phyloP scores from a whole-genome alignment of 305 asterid genomes.

The Stenogyne calaminthoides region DNA sequence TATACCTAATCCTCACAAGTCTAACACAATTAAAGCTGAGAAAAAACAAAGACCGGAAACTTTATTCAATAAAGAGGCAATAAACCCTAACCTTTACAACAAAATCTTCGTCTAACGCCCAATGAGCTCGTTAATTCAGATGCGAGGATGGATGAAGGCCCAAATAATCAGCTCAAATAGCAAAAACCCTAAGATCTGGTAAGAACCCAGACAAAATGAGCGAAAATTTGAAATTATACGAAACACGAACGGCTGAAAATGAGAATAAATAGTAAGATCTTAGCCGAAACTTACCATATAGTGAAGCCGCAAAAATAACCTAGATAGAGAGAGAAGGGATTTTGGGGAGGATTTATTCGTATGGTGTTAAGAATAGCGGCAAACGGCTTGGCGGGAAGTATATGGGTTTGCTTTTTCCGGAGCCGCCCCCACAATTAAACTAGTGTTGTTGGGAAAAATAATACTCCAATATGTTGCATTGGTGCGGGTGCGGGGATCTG shows the following conservation, averaged over 20 bases:
- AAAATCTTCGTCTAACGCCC: constrained; percentile 1
- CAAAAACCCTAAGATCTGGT: constrained; percentile 22
- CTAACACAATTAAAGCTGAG: neutral
- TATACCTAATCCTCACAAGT: neutral
- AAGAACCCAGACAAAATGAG: neutral
- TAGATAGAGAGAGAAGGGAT: neutral
- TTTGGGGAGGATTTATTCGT: neutral
- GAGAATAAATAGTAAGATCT: too few species aligned
- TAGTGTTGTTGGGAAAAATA: too few species aligned
- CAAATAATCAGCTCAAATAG: neutral
- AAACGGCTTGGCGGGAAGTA: constrained; percentile 60
- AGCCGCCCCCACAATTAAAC: neutral
- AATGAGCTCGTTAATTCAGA: constrained; percentile 11
- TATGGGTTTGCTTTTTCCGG: constrained; percentile 31
- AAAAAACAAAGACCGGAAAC: neutral
- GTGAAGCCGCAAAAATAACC: constrained; percentile 16
- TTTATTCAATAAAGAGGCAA: neutral
- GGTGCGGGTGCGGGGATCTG: too few species aligned
- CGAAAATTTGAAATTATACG: neutral
- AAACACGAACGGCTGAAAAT: too few species aligned
- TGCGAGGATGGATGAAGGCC: neutral
- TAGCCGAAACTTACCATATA: constrained; percentile 25
- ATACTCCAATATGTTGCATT: too few species aligned
- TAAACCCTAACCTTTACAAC: neutral
- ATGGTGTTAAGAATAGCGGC: constrained; percentile 32